A percentile compares a stretch with the other conserved stretches of the same genome.
Evolutionary conservation across 164 flowering plant species (phyloP).

Genomic region (Vitis vinifera): ASM3070453v1 NC_081808.1:15477501-15478000

Average conservation of each 20-base stretch:
- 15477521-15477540: too few relatives aligned
- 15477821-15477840: conserved; percentile 80
- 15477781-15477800: conserved; percentile 82
- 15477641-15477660: background rate
- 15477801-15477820: conserved; percentile 81
- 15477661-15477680: background rate
- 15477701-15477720: conserved; percentile 84
- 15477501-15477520: too few relatives aligned
- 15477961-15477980: conserved; percentile 38
- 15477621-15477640: background rate
- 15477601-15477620: too few relatives aligned
- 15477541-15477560: too few relatives aligned
- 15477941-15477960: conserved; percentile 17
- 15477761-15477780: conserved; percentile 77
- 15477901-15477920: conserved; percentile 1
- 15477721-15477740: conserved; percentile 68
- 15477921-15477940: background rate
- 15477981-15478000: conserved; percentile 49
- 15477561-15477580: too few relatives aligned
- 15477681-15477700: conserved; percentile 51
- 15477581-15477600: too few relatives aligned
- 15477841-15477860: conserved; percentile 74
- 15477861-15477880: conserved; percentile 92
- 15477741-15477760: conserved; percentile 17
- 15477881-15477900: conserved; percentile 6